Evolutionary conservation across 257 asterid genomes (phyloP).

Genomic region (Nicotiana noctiflora): DNA sequence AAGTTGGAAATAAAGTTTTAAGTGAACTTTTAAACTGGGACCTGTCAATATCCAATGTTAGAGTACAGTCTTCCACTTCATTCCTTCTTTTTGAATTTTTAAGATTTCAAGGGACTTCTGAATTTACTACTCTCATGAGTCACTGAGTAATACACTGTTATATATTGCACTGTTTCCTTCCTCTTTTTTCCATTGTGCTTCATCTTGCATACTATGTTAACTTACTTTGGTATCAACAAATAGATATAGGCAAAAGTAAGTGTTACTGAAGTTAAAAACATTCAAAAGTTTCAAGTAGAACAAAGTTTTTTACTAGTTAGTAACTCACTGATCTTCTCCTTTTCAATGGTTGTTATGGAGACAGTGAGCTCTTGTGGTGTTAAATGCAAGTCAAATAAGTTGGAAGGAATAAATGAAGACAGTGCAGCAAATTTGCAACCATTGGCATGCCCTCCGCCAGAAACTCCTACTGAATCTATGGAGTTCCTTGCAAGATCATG

Average conservation of each 20-base stretch:
- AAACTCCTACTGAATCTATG: slow-evolving; percentile 85
- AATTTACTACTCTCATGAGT: not conserved
- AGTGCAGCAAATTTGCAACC: slow-evolving; percentile 39
- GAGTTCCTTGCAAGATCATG: slow-evolving; percentile 87
- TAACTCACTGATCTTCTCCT: not conserved
- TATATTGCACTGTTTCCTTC: not conserved
- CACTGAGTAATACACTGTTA: not conserved
- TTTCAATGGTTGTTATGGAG: slow-evolving; percentile 14
- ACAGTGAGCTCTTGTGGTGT: slow-evolving; percentile 21
- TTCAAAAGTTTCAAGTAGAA: not conserved
- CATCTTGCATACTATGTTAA: slow-evolving; percentile 2
- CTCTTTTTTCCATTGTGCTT: not conserved
- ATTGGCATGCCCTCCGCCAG: slow-evolving; percentile 55
- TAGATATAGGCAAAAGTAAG: slow-evolving; percentile 6
- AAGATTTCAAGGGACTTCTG: not conserved
- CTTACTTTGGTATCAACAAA: slow-evolving; percentile 9
- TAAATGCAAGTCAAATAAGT: slow-evolving; percentile 35
- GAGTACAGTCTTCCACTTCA: not conserved
- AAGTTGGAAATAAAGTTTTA: slow-evolving; percentile 37
- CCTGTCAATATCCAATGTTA: slow-evolving; percentile 3
- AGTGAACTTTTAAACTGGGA: slow-evolving; percentile 18
- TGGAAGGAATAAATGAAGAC: slow-evolving; percentile 67
- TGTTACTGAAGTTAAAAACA: not conserved
- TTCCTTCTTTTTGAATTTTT: not conserved
- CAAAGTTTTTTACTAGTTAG: not conserved